phyloP scores from a whole-genome alignment of 805 yeast genomes.

The Soucietia sequanensis region DNA sequence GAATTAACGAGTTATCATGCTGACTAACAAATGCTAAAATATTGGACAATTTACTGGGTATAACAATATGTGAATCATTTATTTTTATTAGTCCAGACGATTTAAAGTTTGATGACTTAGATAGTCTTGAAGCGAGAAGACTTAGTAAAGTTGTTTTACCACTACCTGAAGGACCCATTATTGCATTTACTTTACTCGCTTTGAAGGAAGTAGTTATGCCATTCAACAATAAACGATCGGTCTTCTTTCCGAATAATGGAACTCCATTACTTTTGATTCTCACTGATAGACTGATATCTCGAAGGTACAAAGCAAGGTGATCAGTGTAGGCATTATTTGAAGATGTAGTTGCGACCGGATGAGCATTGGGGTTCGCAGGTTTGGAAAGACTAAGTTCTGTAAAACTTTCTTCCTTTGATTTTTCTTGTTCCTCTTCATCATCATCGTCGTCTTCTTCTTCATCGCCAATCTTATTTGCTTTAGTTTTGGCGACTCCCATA shows the following conservation, averaged over 20 bases:
- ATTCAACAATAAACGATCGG: conserved; percentile 25
- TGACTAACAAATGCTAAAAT: conserved; percentile 77
- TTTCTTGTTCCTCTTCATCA: conserved; percentile 10
- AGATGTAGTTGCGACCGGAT: not conserved
- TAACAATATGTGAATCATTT: conserved; percentile 24
- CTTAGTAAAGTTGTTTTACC: conserved; percentile 44
- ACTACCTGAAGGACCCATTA: conserved; percentile 48
- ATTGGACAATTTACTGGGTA: conserved; percentile 21
- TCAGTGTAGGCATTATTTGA: conserved; percentile 6
- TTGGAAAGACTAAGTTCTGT: too few relatives aligned
- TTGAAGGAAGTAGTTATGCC: conserved; percentile 28
- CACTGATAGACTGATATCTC: conserved; percentile 44
- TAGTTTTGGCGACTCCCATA: conserved; percentile 46
- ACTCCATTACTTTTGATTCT: conserved; percentile 38
- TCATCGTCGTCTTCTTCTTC: conserved; percentile 16
- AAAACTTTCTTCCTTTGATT: conserved; percentile 1
- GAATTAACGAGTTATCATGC: conserved; percentile 69
- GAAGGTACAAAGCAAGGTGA: conserved; percentile 14
- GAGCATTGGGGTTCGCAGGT: too few relatives aligned
- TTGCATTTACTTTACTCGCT: conserved; percentile 36
- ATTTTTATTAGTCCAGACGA: conserved; percentile 25
- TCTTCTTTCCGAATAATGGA: conserved; percentile 41
- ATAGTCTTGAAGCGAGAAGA: conserved; percentile 42
- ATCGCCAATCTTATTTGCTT: conserved; percentile 31
- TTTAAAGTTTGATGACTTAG: conserved; percentile 16